phyloP scores from a whole-genome alignment of 192 early-diverging fungal species.

The Gorgonomyces haynaldii region DNA sequence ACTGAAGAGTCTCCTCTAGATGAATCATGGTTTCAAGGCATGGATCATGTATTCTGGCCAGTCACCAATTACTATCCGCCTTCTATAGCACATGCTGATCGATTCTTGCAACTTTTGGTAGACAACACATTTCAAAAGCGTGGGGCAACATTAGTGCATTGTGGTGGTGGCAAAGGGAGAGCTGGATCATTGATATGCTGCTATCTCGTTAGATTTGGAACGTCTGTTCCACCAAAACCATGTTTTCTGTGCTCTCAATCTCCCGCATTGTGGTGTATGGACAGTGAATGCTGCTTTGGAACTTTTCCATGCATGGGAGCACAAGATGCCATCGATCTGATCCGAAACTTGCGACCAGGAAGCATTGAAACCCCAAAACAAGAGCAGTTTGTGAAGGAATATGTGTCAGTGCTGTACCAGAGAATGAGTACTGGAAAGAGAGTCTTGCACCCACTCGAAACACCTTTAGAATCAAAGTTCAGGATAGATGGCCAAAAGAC shows the following conservation, averaged over 20 bases:
- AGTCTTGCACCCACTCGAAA: conserved; percentile 1
- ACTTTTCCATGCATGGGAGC: conserved; percentile 15
- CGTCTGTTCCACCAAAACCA: conserved; percentile 6
- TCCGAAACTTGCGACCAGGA: conserved; percentile 21
- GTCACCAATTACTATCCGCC: conserved; percentile 27
- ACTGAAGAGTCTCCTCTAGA: conserved; percentile 32
- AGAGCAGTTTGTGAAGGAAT: conserved; percentile 25
- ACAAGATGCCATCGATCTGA: conserved; percentile 17
- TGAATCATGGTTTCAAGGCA: conserved; percentile 22
- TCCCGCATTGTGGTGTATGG: conserved; percentile 8
- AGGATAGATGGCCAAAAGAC: conserved; percentile 1
- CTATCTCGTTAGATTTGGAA: conserved; percentile 17
- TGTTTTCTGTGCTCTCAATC: conserved; percentile 8
- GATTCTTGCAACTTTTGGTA: conserved; percentile 14
- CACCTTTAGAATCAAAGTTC: too few species aligned
- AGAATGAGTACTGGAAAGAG: conserved; percentile 7
- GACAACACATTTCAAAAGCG: background rate
- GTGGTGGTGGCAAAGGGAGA: conserved; percentile 32
- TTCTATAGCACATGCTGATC: conserved; percentile 23
- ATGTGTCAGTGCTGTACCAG: conserved; percentile 12
- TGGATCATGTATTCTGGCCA: conserved; percentile 26
- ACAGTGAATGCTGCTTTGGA: conserved; percentile 18
- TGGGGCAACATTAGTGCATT: conserved; percentile 28
- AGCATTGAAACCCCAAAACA: conserved; percentile 31
- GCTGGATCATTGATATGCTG: conserved; percentile 26